Evolutionary conservation across 2,329 filamentous ascomycete species (phyloP).

Genomic region (Ophiostoma ips): DNA sequence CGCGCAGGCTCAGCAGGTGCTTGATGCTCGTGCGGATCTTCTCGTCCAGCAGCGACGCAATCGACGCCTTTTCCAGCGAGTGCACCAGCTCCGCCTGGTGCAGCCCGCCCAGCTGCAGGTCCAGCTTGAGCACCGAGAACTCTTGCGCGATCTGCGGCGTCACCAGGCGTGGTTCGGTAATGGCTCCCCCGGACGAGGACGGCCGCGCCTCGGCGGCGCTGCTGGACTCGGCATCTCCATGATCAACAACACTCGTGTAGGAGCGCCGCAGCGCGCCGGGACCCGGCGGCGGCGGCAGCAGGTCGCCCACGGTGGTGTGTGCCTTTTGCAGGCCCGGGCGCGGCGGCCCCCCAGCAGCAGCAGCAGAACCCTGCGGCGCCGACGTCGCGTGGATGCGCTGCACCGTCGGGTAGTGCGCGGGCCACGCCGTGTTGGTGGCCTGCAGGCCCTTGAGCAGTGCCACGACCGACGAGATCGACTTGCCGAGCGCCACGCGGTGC

Average conservation of each 20-base stretch:
- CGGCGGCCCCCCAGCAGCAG: too few relatives aligned
- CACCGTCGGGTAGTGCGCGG: conserved; percentile 84
- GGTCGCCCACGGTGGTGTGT: conserved; percentile 42
- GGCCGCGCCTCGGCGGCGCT: conserved; percentile 48
- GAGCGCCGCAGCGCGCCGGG: conserved; percentile 31
- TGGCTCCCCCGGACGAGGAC: conserved; percentile 28
- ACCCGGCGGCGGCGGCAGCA: conserved; percentile 8
- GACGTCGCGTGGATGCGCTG: conserved; percentile 40
- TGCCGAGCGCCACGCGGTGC: conserved; percentile 73
- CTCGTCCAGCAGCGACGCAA: conserved; percentile 80
- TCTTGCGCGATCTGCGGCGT: conserved; percentile 89
- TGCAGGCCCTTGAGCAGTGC: conserved; percentile 74
- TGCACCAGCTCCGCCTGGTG: conserved; percentile 87
- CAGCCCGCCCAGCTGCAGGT: conserved; percentile 75
- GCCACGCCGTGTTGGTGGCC: conserved; percentile 80
- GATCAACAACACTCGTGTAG: conserved; percentile 54
- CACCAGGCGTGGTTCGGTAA: conserved; percentile 53
- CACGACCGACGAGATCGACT: conserved; percentile 75
- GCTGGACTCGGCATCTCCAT: conserved; percentile 56
- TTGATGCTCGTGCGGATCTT: conserved; percentile 91
- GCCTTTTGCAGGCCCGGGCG: conserved; percentile 51
- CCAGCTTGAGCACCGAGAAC: conserved; percentile 88
- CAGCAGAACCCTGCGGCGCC: conserved; percentile 18
- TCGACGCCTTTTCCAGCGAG: conserved; percentile 81
- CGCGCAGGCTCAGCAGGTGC: conserved; percentile 72